A percentile compares a stretch with the other conserved stretches of the same genome.
Conservation (phyloP, 345 rosid genomes). For the Brassica cretica region DNA sequence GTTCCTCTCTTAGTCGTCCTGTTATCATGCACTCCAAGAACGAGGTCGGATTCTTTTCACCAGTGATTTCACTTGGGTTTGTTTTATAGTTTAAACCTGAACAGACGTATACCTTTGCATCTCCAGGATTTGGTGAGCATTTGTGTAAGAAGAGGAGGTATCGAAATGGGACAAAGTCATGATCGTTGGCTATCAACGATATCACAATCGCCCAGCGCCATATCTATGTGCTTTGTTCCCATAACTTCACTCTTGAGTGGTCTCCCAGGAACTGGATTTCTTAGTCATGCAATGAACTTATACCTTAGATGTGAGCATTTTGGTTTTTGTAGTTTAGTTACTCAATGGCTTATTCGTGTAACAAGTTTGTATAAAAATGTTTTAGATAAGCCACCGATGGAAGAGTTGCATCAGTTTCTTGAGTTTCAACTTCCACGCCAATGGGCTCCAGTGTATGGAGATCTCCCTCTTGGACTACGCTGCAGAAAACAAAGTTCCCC, state of each 20-base stretch:
- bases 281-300: constrained; percentile 84
- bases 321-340: not conserved
- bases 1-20: constrained; percentile 46
- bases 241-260: constrained; percentile 84
- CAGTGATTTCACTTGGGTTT: constrained; percentile 2
- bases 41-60: constrained; percentile 49
- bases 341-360: not conserved
- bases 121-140: constrained; percentile 57
- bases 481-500: constrained; percentile 69
- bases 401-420: constrained; percentile 85
- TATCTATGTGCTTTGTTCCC: constrained; percentile 92
- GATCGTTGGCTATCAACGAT: constrained; percentile 83
- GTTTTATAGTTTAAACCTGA: not conserved
- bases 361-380: constrained; percentile 17
- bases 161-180: constrained; percentile 70
- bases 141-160: constrained; percentile 70
- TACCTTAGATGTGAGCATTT: constrained; percentile 79
- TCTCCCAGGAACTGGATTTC: constrained; percentile 81
- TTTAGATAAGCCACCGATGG: constrained; percentile 89
- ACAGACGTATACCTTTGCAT: not conserved
- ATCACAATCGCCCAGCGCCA: constrained; percentile 74
- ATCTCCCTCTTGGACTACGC: constrained; percentile 81
- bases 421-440: constrained; percentile 96
- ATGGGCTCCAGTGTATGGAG: constrained; percentile 96
- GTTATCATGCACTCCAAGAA: constrained; percentile 54